Percentiles rank a stretch among this genome's conserved stretches.
These are phyloP conservation scores for Fusarium ramigenum DNA, from an alignment of 2,329 filamentous ascomycete species.

Conservation along the genomic window DNA sequence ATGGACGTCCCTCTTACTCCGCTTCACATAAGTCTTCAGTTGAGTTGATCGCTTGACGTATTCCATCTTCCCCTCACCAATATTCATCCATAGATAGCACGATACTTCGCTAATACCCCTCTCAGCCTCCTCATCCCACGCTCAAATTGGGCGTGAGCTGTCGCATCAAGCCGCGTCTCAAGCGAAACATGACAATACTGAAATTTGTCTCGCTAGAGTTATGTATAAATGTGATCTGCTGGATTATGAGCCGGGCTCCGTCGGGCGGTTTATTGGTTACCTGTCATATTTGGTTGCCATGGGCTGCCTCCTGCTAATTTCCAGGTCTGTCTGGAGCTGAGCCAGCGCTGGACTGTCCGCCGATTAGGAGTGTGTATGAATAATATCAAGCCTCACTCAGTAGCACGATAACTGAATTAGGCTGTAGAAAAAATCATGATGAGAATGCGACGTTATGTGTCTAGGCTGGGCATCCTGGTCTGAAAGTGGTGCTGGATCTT, in stretches of 20 bases:
- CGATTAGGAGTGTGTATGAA: too few relatives aligned
- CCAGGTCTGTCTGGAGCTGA: neutral
- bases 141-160: neutral
- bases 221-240: neutral
- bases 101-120: too few relatives aligned
- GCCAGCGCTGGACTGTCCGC: too few relatives aligned
- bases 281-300: neutral
- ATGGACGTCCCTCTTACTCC: fast-evolving
- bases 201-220: too few relatives aligned
- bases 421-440: neutral
- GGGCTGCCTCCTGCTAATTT: neutral
- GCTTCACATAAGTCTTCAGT: fast-evolving
- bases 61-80: neutral
- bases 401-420: too few relatives aligned
- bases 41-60: fast-evolving
- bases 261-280: fast-evolving
- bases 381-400: too few relatives aligned
- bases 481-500: too few relatives aligned
- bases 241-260: neutral
- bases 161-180: neutral
- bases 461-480: too few relatives aligned
- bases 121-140: fast-evolving
- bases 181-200: too few relatives aligned
- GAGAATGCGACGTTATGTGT: too few relatives aligned
- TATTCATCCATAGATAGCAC: too few relatives aligned